Evolutionary conservation across 352 stramenopile species (phyloP), one percentile per base, ranked within the genome.

Genomic region (Globisporangium paddicum): DNA sequence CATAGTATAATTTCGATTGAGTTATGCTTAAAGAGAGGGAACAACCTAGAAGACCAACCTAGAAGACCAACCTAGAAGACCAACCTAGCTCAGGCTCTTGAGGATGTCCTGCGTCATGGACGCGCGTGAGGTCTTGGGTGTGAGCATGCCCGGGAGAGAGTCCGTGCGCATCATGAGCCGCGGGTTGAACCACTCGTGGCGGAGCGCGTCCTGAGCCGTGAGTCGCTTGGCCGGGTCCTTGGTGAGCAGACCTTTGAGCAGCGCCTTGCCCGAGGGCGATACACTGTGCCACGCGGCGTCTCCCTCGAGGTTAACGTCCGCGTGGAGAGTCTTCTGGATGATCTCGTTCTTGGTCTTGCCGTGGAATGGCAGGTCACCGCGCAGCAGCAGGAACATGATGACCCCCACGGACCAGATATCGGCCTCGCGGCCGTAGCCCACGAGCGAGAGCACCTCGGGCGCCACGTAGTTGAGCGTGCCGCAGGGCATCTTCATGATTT

Each of bases 401-500:
- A 97, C 91, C 18, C 93, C 92, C 13, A 98, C 65, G 6, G 79
- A 95, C 92, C 92, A 98, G 18, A 97, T 92, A 67, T 98, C 91
- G 0, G 91, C 90, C 59, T 96, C 86, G 25, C 86, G 82, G 19
- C 86, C 86, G 66, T 98, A 98, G 4, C 90, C 91, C 6, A 90
- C 76, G 21, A 90, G 74, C 8, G 85, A 84, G 13, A 98, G 74
- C 21, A 98, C 90, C 65, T 98, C 90, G 3, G 93, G 93, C 1
- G 93, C 93, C n/a, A 98, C 89, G 57, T 98, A 98, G 53, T 93
- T 96, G 0, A 98, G 75, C 0, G 93, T 98, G 1, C 93, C 93
- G 45, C 90, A 98, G 13, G 92, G 86, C 79, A 97, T 93, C 60
- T 93, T 96, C 89, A 98, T 94, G 59, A 97, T 84, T 55, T 98